phyloP scores from a whole-genome alignment of 768 basidiomycete genomes.

The Tricholoma flavovirens region DNA sequence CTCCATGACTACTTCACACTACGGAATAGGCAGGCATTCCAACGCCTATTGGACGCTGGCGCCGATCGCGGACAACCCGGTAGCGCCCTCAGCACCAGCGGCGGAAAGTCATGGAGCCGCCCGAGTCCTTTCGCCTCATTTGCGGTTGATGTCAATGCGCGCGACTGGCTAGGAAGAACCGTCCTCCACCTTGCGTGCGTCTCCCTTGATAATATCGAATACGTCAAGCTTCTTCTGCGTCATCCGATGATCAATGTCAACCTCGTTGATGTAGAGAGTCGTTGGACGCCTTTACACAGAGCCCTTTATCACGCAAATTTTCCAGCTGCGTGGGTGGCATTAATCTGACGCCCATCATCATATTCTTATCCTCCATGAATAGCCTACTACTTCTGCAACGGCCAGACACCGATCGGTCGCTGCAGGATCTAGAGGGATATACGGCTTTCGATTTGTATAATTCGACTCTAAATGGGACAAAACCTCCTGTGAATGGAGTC shows the following conservation, averaged over 20 bases:
- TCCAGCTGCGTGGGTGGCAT: slow-evolving; percentile 50
- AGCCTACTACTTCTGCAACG: slow-evolving; percentile 74
- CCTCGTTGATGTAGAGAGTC: slow-evolving; percentile 71
- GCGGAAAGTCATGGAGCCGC: slow-evolving; percentile 54
- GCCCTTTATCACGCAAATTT: slow-evolving; percentile 80
- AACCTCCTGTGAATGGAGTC: slow-evolving; percentile 35
- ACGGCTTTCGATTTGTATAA: slow-evolving; percentile 93
- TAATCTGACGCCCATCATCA: slow-evolving; percentile 3
- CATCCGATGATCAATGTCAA: slow-evolving; percentile 80
- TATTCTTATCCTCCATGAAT: background rate
- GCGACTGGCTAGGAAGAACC: slow-evolving; percentile 68
- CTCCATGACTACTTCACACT: slow-evolving; percentile 74
- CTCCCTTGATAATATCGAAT: slow-evolving; percentile 66
- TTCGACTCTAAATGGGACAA: slow-evolving; percentile 73
- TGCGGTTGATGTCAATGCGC: slow-evolving; percentile 55
- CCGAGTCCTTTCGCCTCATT: slow-evolving; percentile 33
- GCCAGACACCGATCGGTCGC: slow-evolving; percentile 59
- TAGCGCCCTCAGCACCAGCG: slow-evolving; percentile 37
- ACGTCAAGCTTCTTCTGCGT: slow-evolving; percentile 67
- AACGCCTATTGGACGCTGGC: slow-evolving; percentile 59
- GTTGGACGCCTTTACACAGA: slow-evolving; percentile 89
- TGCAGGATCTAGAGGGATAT: slow-evolving; percentile 86
- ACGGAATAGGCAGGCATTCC: slow-evolving; percentile 71
- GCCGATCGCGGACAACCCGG: slow-evolving; percentile 31
- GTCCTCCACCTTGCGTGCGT: slow-evolving; percentile 79